Evolutionary conservation across 2,329 filamentous ascomycete species (phyloP).

Genomic region (Aspergillus ochraceoroseus): DNA sequence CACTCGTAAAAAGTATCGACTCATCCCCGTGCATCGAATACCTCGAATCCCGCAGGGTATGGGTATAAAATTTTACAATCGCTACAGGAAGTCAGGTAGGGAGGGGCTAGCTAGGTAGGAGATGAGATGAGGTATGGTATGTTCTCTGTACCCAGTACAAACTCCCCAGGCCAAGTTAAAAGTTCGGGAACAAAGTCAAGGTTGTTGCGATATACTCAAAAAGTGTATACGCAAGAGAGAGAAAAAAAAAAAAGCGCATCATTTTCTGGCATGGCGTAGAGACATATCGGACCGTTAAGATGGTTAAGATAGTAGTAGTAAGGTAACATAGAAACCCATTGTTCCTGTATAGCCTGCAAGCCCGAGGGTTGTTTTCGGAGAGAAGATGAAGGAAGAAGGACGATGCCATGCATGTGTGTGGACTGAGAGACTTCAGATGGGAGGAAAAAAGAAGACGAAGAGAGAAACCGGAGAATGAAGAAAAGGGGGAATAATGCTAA

Average conservation of each 20-base stretch:
- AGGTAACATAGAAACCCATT: background rate
- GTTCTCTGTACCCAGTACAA: too few species aligned
- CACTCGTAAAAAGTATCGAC: too few species aligned
- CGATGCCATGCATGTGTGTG: background rate
- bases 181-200: too few species aligned
- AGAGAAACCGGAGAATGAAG: slow-evolving; percentile 1
- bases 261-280: slow-evolving; percentile 4
- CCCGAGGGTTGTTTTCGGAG: background rate
- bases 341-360: slow-evolving; percentile 2
- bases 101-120: too few species aligned
- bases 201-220: too few species aligned
- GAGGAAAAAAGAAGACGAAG: slow-evolving; percentile 3
- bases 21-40: too few species aligned
- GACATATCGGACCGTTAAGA: slow-evolving; percentile 2
- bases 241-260: background rate
- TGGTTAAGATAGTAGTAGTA: background rate
- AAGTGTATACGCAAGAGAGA: too few species aligned
- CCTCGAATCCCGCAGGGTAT: too few species aligned
- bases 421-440: slow-evolving; percentile 3
- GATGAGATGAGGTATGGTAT: too few species aligned
- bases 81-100: too few species aligned
- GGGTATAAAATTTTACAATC: too few species aligned
- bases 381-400: slow-evolving; percentile 1
- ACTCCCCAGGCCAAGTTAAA: too few species aligned
- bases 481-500: background rate